These are phyloP conservation scores for Phytophthora hybrid DNA, from an alignment of 352 stramenopile genomes.

Conservation along the genomic window DNA sequence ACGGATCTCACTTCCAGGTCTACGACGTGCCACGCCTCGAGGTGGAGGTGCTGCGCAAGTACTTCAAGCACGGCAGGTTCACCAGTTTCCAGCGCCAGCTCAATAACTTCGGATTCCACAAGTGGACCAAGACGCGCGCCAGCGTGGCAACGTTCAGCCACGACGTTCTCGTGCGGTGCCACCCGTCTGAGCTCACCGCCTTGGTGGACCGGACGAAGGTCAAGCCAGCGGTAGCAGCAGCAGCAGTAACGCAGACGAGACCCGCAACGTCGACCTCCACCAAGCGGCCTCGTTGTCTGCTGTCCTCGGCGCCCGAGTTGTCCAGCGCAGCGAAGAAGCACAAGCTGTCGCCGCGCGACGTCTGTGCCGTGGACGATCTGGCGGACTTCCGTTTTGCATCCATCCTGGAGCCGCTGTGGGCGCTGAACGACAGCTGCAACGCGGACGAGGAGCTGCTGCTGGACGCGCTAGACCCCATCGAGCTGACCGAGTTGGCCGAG, in stretches of 20 bases:
- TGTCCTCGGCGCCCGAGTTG: neutral
- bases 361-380: slow-evolving; percentile 10
- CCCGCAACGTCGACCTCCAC: neutral
- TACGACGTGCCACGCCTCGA: slow-evolving; percentile 72
- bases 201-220: slow-evolving; percentile 25
- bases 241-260: neutral
- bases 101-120: too few relatives aligned
- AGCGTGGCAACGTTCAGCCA: slow-evolving; percentile 87
- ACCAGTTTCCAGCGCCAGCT: too few relatives aligned
- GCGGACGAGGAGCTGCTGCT: slow-evolving; percentile 20
- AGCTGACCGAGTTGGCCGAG: slow-evolving; percentile 19
- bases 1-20: slow-evolving; percentile 84
- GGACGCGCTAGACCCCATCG: slow-evolving; percentile 18
- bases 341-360: slow-evolving; percentile 30
- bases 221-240: neutral
- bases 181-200: slow-evolving; percentile 28
- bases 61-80: slow-evolving; percentile 96
- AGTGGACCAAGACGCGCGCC: too few relatives aligned
- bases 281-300: slow-evolving; percentile 19
- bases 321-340: slow-evolving; percentile 11
- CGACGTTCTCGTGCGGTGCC: slow-evolving; percentile 59
- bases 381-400: neutral
- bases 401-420: slow-evolving; percentile 12
- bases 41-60: slow-evolving; percentile 85
- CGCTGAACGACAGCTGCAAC: neutral